Evolutionary conservation across 192 early-diverging fungal genomes (phyloP), one percentile per base, ranked within the genome.

Genomic region (Tieghemiomyces parasiticus): DNA sequence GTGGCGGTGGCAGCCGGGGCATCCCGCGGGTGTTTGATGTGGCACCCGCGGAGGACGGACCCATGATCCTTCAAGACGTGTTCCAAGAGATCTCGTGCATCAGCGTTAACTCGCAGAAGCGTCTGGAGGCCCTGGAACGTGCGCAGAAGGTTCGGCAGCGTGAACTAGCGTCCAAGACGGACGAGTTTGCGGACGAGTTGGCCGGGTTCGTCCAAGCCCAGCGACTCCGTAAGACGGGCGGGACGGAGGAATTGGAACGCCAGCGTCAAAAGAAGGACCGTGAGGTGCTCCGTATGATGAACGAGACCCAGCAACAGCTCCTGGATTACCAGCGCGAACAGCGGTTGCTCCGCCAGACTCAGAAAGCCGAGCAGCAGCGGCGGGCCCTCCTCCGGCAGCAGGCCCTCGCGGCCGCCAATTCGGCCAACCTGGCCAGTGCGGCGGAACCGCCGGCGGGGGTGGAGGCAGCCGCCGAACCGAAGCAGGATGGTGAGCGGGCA

Each of bases 161-260:
- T 46, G 87, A 89, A 63, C 63, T 86, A 46, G 77, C 78, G 0
- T 72, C 77, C 59, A 67, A 80, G 28, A 84, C 87, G 49, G 81
- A 89, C 61, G 85, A 85, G 61, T 89, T 89, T 72, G 85, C 84
- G 54, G 66, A 82, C 35, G 87, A 89, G 53, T 53, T 89, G 60
- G 71, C 75, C 0, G 65, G 69, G 0, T 89, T 87, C 73, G 87
- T 89, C 6, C 66, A 69, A 3, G 35, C 73, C 22, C 80, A 72
- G 35, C 82, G 82, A 58, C 50, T 89, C 51, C 78, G 82, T 45
- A 86, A 86, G 71, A 87, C 85, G 0, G 87, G 87, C 2, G 87
- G 87, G 12, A 83, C 84, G 0, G 66, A 81, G 53, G 85, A 87
- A 55, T 68, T 83, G 4, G 87, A 89, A 61, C 76, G 84, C 6